Evolutionary conservation across 305 asterid genomes (phyloP).

Genomic region (Caryopteris hybrid): DNA sequence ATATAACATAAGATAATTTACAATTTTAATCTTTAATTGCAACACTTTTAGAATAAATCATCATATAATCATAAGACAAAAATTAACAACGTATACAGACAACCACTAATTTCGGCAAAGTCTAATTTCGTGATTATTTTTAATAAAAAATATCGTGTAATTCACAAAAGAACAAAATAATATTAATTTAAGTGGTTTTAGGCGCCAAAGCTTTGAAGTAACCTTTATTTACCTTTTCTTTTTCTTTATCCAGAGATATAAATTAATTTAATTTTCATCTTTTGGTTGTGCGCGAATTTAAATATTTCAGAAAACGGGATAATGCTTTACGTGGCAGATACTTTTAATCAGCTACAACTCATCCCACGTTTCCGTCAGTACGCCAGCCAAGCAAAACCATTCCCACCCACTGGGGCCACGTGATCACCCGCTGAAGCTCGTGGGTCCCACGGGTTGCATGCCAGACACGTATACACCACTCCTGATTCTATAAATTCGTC

Average conservation of each 20-base stretch:
- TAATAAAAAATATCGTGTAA: neutral
- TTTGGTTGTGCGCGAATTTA: neutral
- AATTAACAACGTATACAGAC: too few species aligned
- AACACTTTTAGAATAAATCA: too few species aligned
- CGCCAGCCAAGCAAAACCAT: constrained; percentile 23
- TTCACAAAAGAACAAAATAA: neutral
- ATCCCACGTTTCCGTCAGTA: constrained; percentile 19
- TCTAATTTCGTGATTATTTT: too few species aligned
- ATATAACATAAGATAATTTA: too few species aligned
- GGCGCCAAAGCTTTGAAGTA: neutral
- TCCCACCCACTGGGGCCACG: constrained; percentile 3
- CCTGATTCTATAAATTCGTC: constrained; percentile 6
- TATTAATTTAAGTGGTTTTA: neutral
- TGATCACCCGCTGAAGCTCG: neutral
- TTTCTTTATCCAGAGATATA: neutral
- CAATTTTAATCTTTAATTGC: too few species aligned
- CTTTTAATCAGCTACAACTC: constrained; percentile 32
- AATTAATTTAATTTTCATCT: neutral
- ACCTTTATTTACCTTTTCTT: neutral
- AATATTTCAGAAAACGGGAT: neutral
- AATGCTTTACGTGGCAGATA: constrained; percentile 26
- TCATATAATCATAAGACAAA: too few species aligned
- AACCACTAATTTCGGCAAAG: too few species aligned
- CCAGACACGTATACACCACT: constrained; percentile 27
- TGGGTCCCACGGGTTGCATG: constrained; percentile 37